Evolutionary conservation across 2,329 filamentous ascomycete genomes (phyloP), one percentile per base, ranked within the genome.

Genomic region (Annulohypoxylon truncatum): DNA sequence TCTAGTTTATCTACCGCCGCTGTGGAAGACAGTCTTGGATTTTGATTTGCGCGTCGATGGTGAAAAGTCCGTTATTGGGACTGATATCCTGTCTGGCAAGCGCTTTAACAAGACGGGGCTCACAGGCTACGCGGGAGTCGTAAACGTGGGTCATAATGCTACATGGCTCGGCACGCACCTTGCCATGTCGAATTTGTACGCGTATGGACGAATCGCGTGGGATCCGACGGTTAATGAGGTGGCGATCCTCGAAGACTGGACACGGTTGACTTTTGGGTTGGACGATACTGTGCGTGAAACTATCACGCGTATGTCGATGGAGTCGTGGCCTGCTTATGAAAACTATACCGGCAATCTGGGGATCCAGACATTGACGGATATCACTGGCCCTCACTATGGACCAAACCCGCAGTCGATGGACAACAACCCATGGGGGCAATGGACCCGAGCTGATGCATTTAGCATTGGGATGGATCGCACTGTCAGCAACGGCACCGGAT

Each of bases 391-490:
- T 0, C 89, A 92, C 77, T 90, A 86, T 72, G 90, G 90, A 0
- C 89, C 90, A 0, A 90, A 89, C 61, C 89, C 90, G 1, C 86
- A 84, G 7, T 88, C 86, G 0, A 87, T 90, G 72, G 90, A 92
- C 67, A 82, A 82, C 71, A 92, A 91, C 69, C 84, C 85, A 2
- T 92, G 88, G 88, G 90, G 90, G 8, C 89, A 91, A 74, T 92
- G 90, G 89, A 92, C 90, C 0, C 85, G 90, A 3, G 90, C 90
- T 0, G 87, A 91, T 65, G 74, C 75, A 0, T 70, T 79, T 18
- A 81, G 81, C 3, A 87, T 92, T 58, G 90, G 90, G 0, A 92
- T 92, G 90, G 90, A 92, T 71, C 84, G 90, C 9, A 92, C 90
- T 0, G 86, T 90, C 0, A 80, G 78, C 64, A 92, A 90, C 56